Percentiles rank a stretch among this genome's conserved stretches.
Conservation (phyloP, 177 flowering plant species). For the Tripterygium wilfordii region DNA sequence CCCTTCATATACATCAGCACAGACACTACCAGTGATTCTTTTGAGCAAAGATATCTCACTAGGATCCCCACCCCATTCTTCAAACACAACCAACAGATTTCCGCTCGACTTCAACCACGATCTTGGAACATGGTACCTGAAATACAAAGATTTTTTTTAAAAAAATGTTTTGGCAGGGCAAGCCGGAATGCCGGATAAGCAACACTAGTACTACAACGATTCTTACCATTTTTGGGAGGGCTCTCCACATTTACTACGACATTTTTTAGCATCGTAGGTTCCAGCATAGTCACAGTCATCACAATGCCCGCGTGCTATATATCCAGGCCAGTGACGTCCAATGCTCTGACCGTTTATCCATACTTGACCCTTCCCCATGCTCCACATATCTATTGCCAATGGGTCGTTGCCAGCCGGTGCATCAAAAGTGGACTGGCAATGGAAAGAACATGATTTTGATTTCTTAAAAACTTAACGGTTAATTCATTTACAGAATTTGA, state of each 20-base stretch:
- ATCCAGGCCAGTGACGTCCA: slow-evolving; percentile 92
- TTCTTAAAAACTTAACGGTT: no score
- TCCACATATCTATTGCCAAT: slow-evolving; percentile 82
- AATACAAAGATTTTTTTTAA: slow-evolving; percentile 6
- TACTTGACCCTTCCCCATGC: slow-evolving; percentile 92
- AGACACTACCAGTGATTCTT: slow-evolving; percentile 30
- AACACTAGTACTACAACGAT: background rate
- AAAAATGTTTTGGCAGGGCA: background rate
- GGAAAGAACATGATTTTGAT: slow-evolving; percentile 4
- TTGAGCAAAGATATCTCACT: slow-evolving; percentile 47
- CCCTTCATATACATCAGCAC: slow-evolving; percentile 69
- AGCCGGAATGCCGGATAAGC: background rate
- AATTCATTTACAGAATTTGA: no score
- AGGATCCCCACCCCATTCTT: slow-evolving; percentile 80
- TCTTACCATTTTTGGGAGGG: slow-evolving; percentile 87
- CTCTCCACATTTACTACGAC: slow-evolving; percentile 72
- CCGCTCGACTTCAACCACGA: slow-evolving; percentile 60
- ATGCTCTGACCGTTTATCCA: slow-evolving; percentile 90
- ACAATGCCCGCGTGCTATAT: slow-evolving; percentile 67
- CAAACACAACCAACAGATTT: slow-evolving; percentile 66
- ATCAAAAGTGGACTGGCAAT: slow-evolving; percentile 58
- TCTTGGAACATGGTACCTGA: slow-evolving; percentile 84
- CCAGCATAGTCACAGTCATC: slow-evolving; percentile 70
- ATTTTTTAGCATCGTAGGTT: slow-evolving; percentile 59
- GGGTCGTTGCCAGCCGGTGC: slow-evolving; percentile 76